These are phyloP conservation scores for Calonectria hongkongensis DNA, from an alignment of 2,329 filamentous ascomycete species.

Conservation along the genomic window DNA sequence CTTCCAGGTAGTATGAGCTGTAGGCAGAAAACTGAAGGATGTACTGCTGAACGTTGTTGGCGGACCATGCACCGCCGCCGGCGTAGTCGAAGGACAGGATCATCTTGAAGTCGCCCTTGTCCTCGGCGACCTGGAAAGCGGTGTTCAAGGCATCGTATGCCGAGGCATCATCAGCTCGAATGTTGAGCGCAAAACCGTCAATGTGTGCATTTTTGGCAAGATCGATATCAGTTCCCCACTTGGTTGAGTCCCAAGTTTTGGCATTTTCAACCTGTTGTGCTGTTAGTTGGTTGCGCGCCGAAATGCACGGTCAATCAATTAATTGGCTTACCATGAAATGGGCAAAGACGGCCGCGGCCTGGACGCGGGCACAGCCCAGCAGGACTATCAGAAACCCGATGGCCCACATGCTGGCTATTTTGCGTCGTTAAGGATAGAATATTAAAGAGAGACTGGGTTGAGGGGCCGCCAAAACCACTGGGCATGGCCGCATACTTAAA, in stretches of 20 bases:
- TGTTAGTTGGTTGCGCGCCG: not conserved
- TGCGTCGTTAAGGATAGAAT: not conserved
- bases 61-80: slow-evolving; percentile 13
- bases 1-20: slow-evolving; percentile 21
- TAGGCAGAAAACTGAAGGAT: slow-evolving; percentile 29
- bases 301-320: not conserved
- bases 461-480: not conserved
- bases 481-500: not conserved
- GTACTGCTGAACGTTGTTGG: slow-evolving; percentile 12
- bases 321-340: slow-evolving; percentile 19
- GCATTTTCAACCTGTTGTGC: slow-evolving; percentile 20
- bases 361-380: slow-evolving; percentile 26
- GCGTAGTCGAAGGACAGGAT: slow-evolving; percentile 17
- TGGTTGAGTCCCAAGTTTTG: slow-evolving; percentile 26
- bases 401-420: slow-evolving; percentile 26
- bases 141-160: slow-evolving; percentile 17
- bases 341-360: slow-evolving; percentile 22
- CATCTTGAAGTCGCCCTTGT: slow-evolving; percentile 5
- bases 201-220: slow-evolving; percentile 15
- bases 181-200: slow-evolving; percentile 26
- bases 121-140: slow-evolving; percentile 9
- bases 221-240: slow-evolving; percentile 24
- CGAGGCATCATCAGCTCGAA: slow-evolving; percentile 17
- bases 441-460: slow-evolving; percentile 19
- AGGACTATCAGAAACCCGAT: slow-evolving; percentile 18